Base-by-base conservation (phyloP, 140 eudicot genomes). In the Flaveria floridana region DNA sequence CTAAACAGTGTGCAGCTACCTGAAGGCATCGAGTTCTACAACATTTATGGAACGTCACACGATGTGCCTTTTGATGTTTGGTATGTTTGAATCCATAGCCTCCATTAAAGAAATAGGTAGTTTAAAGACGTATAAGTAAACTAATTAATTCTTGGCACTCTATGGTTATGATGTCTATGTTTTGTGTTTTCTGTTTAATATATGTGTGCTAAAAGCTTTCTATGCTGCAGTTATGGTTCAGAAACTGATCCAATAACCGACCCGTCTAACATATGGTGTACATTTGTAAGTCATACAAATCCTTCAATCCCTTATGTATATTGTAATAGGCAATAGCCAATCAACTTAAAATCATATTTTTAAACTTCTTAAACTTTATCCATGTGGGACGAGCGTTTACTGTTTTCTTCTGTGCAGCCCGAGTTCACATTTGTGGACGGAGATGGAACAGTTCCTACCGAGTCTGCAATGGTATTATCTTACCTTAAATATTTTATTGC, bases 31-130 rank as follows among this genome's bases (percentile, higher is more conserved):
- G 62, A 83, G 5, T 93, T 93, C 76, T 93, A 90, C 79, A 93
- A 82, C 85, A 88, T 93, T 25, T 93, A 75, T 61, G 98, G 97
- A 75, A 93, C 96, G 76, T 78, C 88, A 70, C 66, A 70, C 2
- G 98, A 93, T 64, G 90, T 96, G 16, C 98, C 98, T 64, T 93
- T 90, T 70, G 92, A 93, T 79, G 96, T 90, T 67, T 85, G 93
- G 98, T 90, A 85, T 23, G 98, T 76, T 30, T 11, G 16, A 34
- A 53, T 64, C 46, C 19, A 21, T 61, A 23, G 28, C 18, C 30
- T n/a, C 12, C 2, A 23, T 21, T 21, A 44, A 44, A 11, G 13
- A 9, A 71, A 19, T 6, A n/a, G 19, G 15, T 70, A 11, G 7
- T 26, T 72, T 34, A 9, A 28, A 70, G 37, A 42, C 67, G 15